These are phyloP conservation scores for Stemphylium vesicarium DNA, from an alignment of 2,329 filamentous ascomycete species.

Conservation along the genomic window DNA sequence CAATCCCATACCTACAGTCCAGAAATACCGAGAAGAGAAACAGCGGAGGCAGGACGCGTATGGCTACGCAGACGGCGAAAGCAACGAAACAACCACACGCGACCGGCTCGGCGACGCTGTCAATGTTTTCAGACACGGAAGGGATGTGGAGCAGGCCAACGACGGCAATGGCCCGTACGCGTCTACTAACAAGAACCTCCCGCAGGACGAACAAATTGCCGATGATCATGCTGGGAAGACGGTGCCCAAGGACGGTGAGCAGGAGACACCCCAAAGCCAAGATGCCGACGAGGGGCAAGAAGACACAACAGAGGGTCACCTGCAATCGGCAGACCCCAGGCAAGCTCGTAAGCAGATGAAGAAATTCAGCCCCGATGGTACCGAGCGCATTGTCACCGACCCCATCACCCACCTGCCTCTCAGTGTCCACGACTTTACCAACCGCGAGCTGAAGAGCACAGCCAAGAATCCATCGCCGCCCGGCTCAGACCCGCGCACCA, in stretches of 20 bases:
- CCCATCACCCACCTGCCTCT: constrained; percentile 75
- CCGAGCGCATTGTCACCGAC: constrained; percentile 70
- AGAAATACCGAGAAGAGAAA: constrained; percentile 56
- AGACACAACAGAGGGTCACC: constrained; percentile 55
- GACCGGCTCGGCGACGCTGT: constrained; percentile 48
- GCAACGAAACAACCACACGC: constrained; percentile 40
- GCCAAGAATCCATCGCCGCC: constrained; percentile 54
- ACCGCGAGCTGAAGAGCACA: constrained; percentile 62
- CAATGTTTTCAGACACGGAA: constrained; percentile 41
- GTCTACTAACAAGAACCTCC: constrained; percentile 46
- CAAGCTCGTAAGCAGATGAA: constrained; percentile 58
- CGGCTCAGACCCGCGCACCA: constrained; percentile 50
- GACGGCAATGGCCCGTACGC: constrained; percentile 41
- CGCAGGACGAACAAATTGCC: constrained; percentile 35
- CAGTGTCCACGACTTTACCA: constrained; percentile 71
- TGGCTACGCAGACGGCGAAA: constrained; percentile 26
- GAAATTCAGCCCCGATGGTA: constrained; percentile 55
- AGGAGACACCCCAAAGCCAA: constrained; percentile 24
- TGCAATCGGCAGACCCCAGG: constrained; percentile 51
- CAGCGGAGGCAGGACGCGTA: constrained; percentile 48
- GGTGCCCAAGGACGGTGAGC: constrained; percentile 17
- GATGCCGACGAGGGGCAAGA: constrained; percentile 30
- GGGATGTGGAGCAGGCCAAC: constrained; percentile 29
- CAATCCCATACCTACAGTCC: constrained; percentile 56
- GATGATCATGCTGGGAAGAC: constrained; percentile 42